These are phyloP conservation scores for Phytophthora colocasiae DNA, from an alignment of 352 stramenopile genomes.

Conservation along the genomic window DNA sequence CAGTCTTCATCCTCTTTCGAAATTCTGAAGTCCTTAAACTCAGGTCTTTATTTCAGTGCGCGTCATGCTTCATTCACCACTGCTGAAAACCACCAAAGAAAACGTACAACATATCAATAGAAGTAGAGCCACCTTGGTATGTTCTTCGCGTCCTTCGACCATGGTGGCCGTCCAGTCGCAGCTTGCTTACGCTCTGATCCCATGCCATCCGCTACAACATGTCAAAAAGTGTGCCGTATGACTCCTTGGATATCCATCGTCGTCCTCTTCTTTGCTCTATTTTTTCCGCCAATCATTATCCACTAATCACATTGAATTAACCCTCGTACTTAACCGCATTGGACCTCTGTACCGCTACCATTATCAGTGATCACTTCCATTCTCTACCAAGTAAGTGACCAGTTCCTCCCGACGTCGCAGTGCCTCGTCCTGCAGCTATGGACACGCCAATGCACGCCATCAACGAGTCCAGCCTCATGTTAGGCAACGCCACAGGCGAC, in stretches of 20 bases:
- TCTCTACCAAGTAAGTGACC: conserved; percentile 17
- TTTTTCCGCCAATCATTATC: conserved; percentile 29
- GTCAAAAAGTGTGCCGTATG: conserved; percentile 13
- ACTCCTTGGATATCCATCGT: conserved; percentile 21
- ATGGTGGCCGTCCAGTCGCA: neutral
- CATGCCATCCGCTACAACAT: neutral
- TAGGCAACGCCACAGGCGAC: conserved; percentile 74
- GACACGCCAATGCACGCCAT: conserved; percentile 45
- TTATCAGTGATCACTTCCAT: conserved; percentile 24
- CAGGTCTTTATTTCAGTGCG: too few species aligned
- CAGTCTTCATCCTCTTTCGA: too few species aligned
- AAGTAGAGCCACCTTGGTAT: too few species aligned
- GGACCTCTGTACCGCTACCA: neutral
- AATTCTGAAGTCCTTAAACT: too few species aligned
- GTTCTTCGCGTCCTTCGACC: neutral
- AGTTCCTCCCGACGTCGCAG: neutral
- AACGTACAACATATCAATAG: too few species aligned
- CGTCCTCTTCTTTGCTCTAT: conserved; percentile 14
- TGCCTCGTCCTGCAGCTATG: conserved; percentile 14
- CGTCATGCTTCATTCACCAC: too few species aligned
- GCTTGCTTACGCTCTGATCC: neutral
- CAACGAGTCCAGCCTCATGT: conserved; percentile 73
- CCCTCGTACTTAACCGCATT: conserved; percentile 13
- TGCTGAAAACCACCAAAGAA: too few species aligned
- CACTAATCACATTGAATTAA: neutral